These are phyloP conservation scores for Aspergillus bridgeri DNA, from an alignment of 495 filamentous ascomycete species.

Conservation along the genomic window DNA sequence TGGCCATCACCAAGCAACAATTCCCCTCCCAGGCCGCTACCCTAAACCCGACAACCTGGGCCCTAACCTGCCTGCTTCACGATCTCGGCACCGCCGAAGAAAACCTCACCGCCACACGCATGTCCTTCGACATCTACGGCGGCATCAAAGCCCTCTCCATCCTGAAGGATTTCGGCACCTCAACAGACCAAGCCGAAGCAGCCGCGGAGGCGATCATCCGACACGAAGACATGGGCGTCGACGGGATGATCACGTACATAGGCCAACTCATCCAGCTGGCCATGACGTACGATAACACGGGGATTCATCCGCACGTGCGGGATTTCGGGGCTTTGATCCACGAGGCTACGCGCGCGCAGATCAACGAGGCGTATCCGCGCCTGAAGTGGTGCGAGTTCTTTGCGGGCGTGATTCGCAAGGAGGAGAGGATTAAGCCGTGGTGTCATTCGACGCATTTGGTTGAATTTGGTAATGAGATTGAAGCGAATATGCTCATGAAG, in stretches of 20 bases:
- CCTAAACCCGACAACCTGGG: constrained; percentile 39
- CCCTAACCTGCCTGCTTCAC: constrained; percentile 65
- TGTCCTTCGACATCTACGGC: constrained; percentile 47
- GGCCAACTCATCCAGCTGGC: constrained; percentile 71
- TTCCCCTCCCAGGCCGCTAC: constrained; percentile 18
- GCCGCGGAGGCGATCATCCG: constrained; percentile 73
- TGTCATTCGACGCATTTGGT: constrained; percentile 68
- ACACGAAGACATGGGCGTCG: constrained; percentile 64
- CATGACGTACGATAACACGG: constrained; percentile 65
- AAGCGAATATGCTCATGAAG: constrained; percentile 60
- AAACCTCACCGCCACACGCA: constrained; percentile 55
- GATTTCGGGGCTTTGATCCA: constrained; percentile 18
- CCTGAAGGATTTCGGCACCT: constrained; percentile 45
- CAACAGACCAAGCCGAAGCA: constrained; percentile 41
- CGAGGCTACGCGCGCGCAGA: constrained; percentile 9
- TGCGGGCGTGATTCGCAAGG: constrained; percentile 45
- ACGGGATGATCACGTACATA: constrained; percentile 62
- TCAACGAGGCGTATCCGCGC: constrained; percentile 22
- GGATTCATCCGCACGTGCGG: constrained; percentile 19
- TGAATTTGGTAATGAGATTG: constrained; percentile 57
- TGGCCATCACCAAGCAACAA: constrained; percentile 27
- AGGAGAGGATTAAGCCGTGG: constrained; percentile 65
- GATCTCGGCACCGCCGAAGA: constrained; percentile 66
- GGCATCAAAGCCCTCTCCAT: constrained; percentile 53
- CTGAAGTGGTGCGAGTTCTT: constrained; percentile 26